phyloP scores from a whole-genome alignment of 352 stramenopile genomes.

The Aphanomyces cochlioides region DNA sequence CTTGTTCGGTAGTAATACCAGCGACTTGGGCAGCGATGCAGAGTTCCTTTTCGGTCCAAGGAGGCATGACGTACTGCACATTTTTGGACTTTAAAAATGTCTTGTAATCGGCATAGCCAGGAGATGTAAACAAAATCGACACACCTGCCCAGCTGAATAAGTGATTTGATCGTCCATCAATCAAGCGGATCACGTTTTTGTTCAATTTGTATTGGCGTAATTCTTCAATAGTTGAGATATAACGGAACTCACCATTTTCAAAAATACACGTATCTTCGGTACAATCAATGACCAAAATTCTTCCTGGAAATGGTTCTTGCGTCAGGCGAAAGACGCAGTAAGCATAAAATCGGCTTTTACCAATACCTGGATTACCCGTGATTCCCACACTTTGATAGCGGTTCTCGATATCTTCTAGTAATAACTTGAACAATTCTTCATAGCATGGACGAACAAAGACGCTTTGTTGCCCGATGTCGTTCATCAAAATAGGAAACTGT shows the following conservation, averaged over 20 bases:
- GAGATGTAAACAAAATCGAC: neutral
- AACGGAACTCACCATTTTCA: neutral
- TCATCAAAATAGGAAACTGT: neutral
- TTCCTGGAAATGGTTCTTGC: neutral
- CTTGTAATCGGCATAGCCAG: neutral
- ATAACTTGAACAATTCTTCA: neutral
- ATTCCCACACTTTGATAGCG: constrained; percentile 6
- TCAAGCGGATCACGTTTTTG: neutral
- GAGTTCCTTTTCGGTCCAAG: neutral
- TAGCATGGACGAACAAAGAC: constrained; percentile 4
- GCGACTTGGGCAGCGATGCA: neutral
- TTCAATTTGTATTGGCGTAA: neutral
- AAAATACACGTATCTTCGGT: neutral
- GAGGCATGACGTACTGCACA: neutral
- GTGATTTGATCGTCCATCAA: neutral
- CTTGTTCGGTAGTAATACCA: neutral
- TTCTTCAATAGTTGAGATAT: neutral
- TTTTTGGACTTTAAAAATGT: neutral
- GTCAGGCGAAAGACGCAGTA: constrained; percentile 34
- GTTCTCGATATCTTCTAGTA: neutral
- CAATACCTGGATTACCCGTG: constrained; percentile 34
- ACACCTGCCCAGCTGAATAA: neutral
- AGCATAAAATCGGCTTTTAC: constrained; percentile 35
- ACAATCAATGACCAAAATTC: neutral
- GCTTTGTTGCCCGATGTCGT: neutral